Conservation (phyloP, 495 filamentous ascomycete genomes). For the Neurospora sp. region DNA sequence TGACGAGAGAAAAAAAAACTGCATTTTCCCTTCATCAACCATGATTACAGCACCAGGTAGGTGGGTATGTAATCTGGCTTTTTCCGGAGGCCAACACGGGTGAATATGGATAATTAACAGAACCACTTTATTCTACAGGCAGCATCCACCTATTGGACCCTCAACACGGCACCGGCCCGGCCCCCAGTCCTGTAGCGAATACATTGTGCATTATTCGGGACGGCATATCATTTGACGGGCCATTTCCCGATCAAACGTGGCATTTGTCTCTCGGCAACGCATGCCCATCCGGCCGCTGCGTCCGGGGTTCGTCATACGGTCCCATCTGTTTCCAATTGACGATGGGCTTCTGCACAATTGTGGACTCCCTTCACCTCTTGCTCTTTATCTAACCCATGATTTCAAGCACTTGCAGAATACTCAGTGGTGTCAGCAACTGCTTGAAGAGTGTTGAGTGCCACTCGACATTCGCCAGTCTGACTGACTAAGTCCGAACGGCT, state of each 20-base stretch:
- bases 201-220: not conserved
- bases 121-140: slow-evolving; percentile 1
- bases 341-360: not conserved
- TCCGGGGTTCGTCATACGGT: not conserved
- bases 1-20: not conserved
- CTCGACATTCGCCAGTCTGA: not conserved
- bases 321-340: not conserved
- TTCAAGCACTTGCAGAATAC: no score
- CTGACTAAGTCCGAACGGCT: not conserved
- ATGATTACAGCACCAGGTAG: not conserved
- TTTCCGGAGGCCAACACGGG: slow-evolving; percentile 1
- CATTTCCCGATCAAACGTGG: not conserved
- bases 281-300: not conserved
- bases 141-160: not conserved
- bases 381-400: no score
- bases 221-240: slow-evolving; percentile 1
- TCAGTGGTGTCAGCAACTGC: no score
- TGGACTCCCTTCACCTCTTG: no score
- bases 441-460: no score
- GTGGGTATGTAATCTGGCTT: slow-evolving; percentile 5
- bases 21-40: not conserved
- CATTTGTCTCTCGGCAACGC: not conserved
- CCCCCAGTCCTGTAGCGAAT: not conserved
- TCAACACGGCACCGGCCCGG: not conserved
- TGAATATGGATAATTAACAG: slow-evolving; percentile 12